phyloP scores from a whole-genome alignment of 805 yeast genomes.

The Metschnikowia santaceciliae region DNA sequence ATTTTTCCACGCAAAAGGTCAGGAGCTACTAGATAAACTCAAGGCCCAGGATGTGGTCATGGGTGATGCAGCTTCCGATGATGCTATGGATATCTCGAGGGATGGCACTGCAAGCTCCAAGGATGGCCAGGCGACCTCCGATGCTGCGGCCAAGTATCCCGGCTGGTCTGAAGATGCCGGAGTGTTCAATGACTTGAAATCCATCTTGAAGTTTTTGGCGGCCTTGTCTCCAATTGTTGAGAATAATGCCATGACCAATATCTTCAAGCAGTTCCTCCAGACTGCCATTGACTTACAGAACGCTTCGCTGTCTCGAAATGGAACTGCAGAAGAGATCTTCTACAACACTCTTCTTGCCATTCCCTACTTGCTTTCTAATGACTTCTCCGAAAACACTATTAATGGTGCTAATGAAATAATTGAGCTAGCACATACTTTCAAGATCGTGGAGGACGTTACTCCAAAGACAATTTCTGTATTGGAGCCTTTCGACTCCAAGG shows the following conservation, averaged over 20 bases:
- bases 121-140: neutral
- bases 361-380: constrained; percentile 59
- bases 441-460: constrained; percentile 21
- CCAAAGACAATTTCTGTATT: constrained; percentile 18
- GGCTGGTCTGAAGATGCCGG: constrained; percentile 41
- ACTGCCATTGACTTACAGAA: constrained; percentile 55
- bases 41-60: constrained; percentile 10
- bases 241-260: constrained; percentile 32
- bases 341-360: constrained; percentile 57
- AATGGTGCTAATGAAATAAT: constrained; percentile 44
- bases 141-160: neutral
- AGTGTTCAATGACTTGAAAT: constrained; percentile 66
- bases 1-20: constrained; percentile 61
- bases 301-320: constrained; percentile 37
- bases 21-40: constrained; percentile 45
- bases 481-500: constrained; percentile 37
- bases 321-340: constrained; percentile 65
- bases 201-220: constrained; percentile 66
- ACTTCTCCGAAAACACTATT: constrained; percentile 25
- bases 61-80: constrained; percentile 5
- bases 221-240: constrained; percentile 61
- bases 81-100: too few species aligned
- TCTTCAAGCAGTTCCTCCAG: constrained; percentile 52
- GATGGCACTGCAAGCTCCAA: too few species aligned
- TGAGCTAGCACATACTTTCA: constrained; percentile 41